Percentiles rank a stretch among this genome's conserved stretches.
Evolutionary conservation across 2,329 filamentous ascomycete genomes (phyloP).

Genomic region (Pseudogymnoascus sp.): DNA sequence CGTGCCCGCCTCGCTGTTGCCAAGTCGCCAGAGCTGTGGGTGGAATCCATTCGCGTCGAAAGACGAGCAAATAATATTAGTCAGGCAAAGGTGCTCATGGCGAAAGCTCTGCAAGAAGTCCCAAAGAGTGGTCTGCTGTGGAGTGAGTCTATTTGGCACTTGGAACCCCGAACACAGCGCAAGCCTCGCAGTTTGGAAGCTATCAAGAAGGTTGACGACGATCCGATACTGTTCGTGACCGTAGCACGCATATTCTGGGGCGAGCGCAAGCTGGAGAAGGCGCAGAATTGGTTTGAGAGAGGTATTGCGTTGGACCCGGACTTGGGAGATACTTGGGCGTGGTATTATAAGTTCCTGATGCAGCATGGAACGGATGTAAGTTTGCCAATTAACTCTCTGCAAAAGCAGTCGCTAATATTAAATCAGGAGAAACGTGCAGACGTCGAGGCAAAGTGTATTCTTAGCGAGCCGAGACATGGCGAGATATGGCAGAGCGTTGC

Average conservation of each 20-base stretch:
- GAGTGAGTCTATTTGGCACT: conserved; percentile 91
- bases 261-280: conserved; percentile 86
- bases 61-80: conserved; percentile 73
- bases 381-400: conserved; percentile 13
- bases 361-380: conserved; percentile 79
- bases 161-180: conserved; percentile 84
- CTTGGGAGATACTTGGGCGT: conserved; percentile 89
- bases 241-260: conserved; percentile 95
- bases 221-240: conserved; percentile 80
- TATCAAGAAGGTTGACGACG: conserved; percentile 94
- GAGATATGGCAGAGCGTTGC: conserved; percentile 83
- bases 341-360: conserved; percentile 89
- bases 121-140: conserved; percentile 82
- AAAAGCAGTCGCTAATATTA: conserved; percentile 12
- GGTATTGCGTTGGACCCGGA: conserved; percentile 83
- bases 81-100: conserved; percentile 89
- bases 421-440: conserved; percentile 73
- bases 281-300: conserved; percentile 95
- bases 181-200: conserved; percentile 88
- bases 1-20: conserved; percentile 81
- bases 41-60: conserved; percentile 89
- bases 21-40: conserved; percentile 79
- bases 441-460: conserved; percentile 70
- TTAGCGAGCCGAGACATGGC: conserved; percentile 84
- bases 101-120: conserved; percentile 83